Evolutionary conservation across 768 basidiomycete species (phyloP), one percentile per base, ranked within the genome.

Genomic region (Terana coerulea): DNA sequence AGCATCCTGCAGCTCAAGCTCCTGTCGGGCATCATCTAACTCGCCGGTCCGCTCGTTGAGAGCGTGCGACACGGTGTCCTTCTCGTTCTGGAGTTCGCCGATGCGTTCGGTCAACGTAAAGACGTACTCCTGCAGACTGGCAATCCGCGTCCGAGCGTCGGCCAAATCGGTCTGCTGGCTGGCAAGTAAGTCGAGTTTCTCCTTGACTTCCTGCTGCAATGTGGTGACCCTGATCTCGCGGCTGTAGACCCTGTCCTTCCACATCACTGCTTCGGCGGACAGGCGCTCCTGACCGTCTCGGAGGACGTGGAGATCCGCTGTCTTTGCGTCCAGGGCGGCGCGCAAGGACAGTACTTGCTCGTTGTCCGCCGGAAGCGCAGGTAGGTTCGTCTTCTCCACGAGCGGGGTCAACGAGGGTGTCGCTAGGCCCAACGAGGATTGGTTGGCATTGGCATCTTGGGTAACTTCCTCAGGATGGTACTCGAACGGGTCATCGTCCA

Each of bases 401-500:
- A 37, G 22, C 9, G 39, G 52, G 22, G 36, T 53, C 14, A 42
- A 37, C 17, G 49, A 31, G 9, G 54, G 54, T 46, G 54, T 50
- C 24, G 54, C 54, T 1, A 55, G 49, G 6, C 54, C 49, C 12
- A 39, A 28, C 21, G 34, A 26, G 2, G 25, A 22, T 25, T 25
- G 36, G 17, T 31, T 24, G 7, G 26, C 47, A 17, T 51, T 46
- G 14, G 35, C 12, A n/a, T n/a, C n/a, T n/a, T n/a, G n/a, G 19
- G 9, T 17, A 12, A 7, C 2, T 10, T 34, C 31, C 14, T 19
- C 19, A 21, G 45, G 21, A 7, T 46, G n/a, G 19, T 45, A 36
- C 6, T 12, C 19, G 43, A 56, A 40, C 34, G 51, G 56, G 14
- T 51, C 55, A 15, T 64, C 63, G 9, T 63, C 60, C 47, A 58